Evolutionary conservation across 2,329 filamentous ascomycete genomes (phyloP), one percentile per base, ranked within the genome.

Genomic region (Scytalidium lignicola): DNA sequence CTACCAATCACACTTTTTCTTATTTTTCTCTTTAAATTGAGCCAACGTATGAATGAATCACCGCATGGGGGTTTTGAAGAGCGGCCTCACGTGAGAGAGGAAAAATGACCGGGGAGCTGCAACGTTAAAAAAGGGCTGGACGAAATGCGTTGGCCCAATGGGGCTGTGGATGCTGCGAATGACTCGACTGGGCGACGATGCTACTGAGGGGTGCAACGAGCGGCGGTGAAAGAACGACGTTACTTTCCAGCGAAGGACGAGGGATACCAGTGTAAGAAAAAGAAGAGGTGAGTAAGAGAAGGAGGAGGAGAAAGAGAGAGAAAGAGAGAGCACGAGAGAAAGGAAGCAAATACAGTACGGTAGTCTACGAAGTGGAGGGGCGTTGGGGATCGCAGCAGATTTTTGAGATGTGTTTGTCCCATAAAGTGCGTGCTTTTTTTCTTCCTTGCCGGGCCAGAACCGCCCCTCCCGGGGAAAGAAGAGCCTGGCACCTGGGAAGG

Each of bases 1-100:
- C 48, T 48, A 50, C 58, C 58, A 61, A 60, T 60, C 56, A 61
- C 50, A 48, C 44, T 48, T 53, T 52, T 49, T 20, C 28, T 43
- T 15, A 22, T 43, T 42, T 26, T 26, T 5, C 5, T 26, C 10
- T 26, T 26, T 10, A n/a, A n/a, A n/a, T 26, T 26, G 23, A 21
- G 46, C 32, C 32, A 37, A 5, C 32, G 32, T 37, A 5, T 8
- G 15, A 37, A 37, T 37, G 32, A 37, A 37, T 37, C 32, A 37
- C 32, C 32, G 32, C 32, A 37, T 37, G 32, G 32, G 32, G 32
- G 32, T 17, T 37, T 13, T 5, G 5, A 37, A n/a, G 12, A 13
- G 32, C 32, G 32, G 32, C 32, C 32, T 13, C 32, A 37, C 32
- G 32, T 37, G 32, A 37, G 26, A 13, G 26, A 37, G 32, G n/a